Base-by-base conservation (phyloP, 129 eudicot genomes). In the Glebionis coronaria region DNA sequence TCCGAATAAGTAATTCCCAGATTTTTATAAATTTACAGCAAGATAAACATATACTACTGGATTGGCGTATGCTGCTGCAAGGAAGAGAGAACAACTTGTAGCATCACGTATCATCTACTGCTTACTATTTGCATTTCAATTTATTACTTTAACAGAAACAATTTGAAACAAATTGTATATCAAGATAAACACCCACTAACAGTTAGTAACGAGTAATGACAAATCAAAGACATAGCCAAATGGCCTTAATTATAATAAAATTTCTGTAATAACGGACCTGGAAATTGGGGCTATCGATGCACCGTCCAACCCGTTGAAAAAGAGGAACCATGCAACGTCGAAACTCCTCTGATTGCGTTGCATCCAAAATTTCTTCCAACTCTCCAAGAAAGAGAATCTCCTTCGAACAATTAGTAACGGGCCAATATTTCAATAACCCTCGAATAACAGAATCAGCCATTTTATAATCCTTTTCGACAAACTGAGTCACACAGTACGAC, bases 311-410 rank as follows among this genome's bases (percentile, higher is more conserved):
- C 69, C 70, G 82, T 73, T 78, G 67, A 58, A 85, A 85, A 45
- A 85, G 90, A 54, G 87, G 87, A 61, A 82, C 79, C 84, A 85
- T 85, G 69, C 90, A 85, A 51, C 68, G 74, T 44, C 70, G 79
- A 35, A 85, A 85, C 66, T 85, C 90, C 45, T 74, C 73, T 13
- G 84, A 72, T 46, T 85, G 90, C 2, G 84, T 85, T 65, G 71
- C 87, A 68, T 85, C 90, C 69, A 84, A 49, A 47, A 84, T 68
- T 74, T 84, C 90, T 75, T 81, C 86, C 27, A 84, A 59, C 62
- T 85, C 90, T 62, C 87, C 87, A 56, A 84, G 87, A 68, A 84
- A 84, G 35, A 84, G 87, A 73, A 84, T 82, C 65, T 84, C 90
- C 74, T 84, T 84, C 57, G 80, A 69, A 70, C 90, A 84, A 57